Evolutionary conservation across 768 basidiomycete genomes (phyloP).

Genomic region (Naganishia kalamii): DNA sequence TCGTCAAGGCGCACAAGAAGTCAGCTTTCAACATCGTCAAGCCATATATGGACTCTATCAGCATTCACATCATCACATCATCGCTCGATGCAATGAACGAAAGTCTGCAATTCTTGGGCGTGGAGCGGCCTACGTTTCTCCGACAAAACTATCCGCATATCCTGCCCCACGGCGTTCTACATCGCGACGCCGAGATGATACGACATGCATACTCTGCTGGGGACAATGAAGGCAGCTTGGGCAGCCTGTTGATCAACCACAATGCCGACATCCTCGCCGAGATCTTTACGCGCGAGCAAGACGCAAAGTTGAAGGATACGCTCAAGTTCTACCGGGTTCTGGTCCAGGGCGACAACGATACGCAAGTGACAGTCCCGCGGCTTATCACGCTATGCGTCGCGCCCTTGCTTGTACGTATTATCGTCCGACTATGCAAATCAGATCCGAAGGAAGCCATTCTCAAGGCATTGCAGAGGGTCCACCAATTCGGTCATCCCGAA

Average conservation of each 20-base stretch:
- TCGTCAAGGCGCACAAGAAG: slow-evolving; percentile 31
- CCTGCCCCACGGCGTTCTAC: slow-evolving; percentile 33
- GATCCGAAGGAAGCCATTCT: slow-evolving; percentile 53
- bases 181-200: slow-evolving; percentile 18
- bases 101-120: slow-evolving; percentile 35
- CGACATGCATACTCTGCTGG: slow-evolving; percentile 1
- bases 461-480: slow-evolving; percentile 30
- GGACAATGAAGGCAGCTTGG: slow-evolving; percentile 18
- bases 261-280: slow-evolving; percentile 30
- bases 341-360: slow-evolving; percentile 14
- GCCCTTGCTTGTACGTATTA: slow-evolving; percentile 65
- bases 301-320: slow-evolving; percentile 20
- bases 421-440: slow-evolving; percentile 70
- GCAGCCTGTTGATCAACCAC: slow-evolving; percentile 23
- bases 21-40: slow-evolving; percentile 37
- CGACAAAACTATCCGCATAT: slow-evolving; percentile 34
- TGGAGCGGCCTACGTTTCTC: slow-evolving; percentile 34
- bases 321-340: slow-evolving; percentile 5
- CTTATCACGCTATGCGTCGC: slow-evolving; percentile 61
- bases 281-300: slow-evolving; percentile 22
- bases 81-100: slow-evolving; percentile 35
- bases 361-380: slow-evolving; percentile 25
- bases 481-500: slow-evolving; percentile 29
- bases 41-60: slow-evolving; percentile 35
- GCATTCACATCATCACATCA: slow-evolving; percentile 29